Evolutionary conservation across 441 rosid species (phyloP).

Genomic region (Pelargonium hybrid): DNA sequence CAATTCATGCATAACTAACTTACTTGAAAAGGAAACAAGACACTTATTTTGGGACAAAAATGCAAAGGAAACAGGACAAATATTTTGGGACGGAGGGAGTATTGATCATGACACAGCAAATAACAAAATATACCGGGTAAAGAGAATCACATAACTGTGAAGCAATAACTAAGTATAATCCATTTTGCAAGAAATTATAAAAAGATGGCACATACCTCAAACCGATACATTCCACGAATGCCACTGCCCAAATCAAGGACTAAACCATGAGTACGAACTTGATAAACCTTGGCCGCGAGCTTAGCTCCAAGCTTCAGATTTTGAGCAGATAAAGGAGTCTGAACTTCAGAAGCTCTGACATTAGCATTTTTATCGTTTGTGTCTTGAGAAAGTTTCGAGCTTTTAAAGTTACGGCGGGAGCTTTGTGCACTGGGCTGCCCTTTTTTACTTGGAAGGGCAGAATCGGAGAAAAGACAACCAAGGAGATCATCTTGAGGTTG

Average conservation of each 20-base stretch:
- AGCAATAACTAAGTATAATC: too few relatives aligned
- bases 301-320: conserved; percentile 59
- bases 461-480: conserved; percentile 19
- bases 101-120: too few relatives aligned
- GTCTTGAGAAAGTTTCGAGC: neutral
- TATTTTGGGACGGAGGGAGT: too few relatives aligned
- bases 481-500: conserved; percentile 16
- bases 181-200: neutral
- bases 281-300: conserved; percentile 48
- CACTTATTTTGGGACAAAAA: too few relatives aligned
- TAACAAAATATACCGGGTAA: too few relatives aligned
- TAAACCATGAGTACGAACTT: conserved; percentile 63
- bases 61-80: too few relatives aligned
- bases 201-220: conserved; percentile 43
- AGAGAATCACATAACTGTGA: too few relatives aligned
- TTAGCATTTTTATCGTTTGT: conserved; percentile 19
- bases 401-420: too few relatives aligned
- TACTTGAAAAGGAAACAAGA: too few relatives aligned
- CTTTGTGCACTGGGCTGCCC: too few relatives aligned
- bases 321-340: conserved; percentile 27
- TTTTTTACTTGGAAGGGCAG: conserved; percentile 13
- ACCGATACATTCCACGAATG: conserved; percentile 79
- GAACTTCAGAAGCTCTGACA: conserved; percentile 9
- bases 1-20: too few relatives aligned
- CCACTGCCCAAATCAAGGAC: conserved; percentile 91